Percentiles rank a stretch among this genome's conserved stretches.
Conservation (phyloP, 306 rosid species). For the Cucumis hystrix region DNA sequence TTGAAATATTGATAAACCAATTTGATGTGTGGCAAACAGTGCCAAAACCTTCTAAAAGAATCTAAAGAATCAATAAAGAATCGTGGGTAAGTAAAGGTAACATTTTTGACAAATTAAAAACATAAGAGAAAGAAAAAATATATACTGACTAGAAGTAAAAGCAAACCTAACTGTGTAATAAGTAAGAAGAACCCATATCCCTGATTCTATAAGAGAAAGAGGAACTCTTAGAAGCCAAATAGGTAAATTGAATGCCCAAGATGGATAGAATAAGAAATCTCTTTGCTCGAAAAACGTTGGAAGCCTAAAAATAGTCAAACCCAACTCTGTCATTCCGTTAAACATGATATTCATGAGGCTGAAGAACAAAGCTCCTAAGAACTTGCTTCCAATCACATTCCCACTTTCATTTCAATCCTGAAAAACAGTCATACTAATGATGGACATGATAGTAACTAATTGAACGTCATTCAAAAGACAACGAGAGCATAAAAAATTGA, state of each 20-base stretch:
- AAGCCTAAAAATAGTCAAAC: too few relatives aligned
- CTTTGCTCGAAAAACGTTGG: slow-evolving; percentile 62
- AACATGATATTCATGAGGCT: slow-evolving; percentile 52
- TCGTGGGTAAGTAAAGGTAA: too few relatives aligned
- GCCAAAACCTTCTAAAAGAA: too few relatives aligned
- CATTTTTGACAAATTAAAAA: too few relatives aligned
- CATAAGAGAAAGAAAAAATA: neutral
- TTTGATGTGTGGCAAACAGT: too few relatives aligned
- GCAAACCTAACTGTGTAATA: slow-evolving; percentile 78
- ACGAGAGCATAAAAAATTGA: too few relatives aligned
- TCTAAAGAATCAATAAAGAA: too few relatives aligned
- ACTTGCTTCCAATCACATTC: slow-evolving; percentile 36
- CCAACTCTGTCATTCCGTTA: slow-evolving; percentile 60
- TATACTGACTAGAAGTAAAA: slow-evolving; percentile 54
- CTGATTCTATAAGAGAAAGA: slow-evolving; percentile 48
- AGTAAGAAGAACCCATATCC: slow-evolving; percentile 52
- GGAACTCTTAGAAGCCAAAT: slow-evolving; percentile 74
- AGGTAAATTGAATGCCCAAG: slow-evolving; percentile 68
- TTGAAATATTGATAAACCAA: too few relatives aligned
- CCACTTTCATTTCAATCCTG: slow-evolving; percentile 46
- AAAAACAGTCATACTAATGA: slow-evolving; percentile 51
- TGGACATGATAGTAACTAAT: slow-evolving; percentile 38
- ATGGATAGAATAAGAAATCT: slow-evolving; percentile 60
- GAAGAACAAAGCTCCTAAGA: slow-evolving; percentile 57
- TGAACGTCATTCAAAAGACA: too few relatives aligned